Percentiles rank a stretch among this genome's conserved stretches.
Evolutionary conservation across 2,329 filamentous ascomycete species (phyloP).

Genomic region (Clonostachys rosea): DNA sequence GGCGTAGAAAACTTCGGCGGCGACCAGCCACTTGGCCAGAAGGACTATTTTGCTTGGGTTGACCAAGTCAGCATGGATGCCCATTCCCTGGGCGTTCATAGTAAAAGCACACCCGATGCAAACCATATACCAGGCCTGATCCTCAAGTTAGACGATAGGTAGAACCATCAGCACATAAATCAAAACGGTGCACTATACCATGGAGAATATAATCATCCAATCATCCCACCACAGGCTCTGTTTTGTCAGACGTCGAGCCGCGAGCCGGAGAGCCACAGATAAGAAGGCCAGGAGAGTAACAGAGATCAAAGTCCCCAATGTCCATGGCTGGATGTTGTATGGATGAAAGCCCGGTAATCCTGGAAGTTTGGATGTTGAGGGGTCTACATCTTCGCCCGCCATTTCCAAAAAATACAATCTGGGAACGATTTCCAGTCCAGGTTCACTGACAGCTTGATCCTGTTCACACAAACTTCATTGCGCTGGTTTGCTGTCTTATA

Average conservation of each 20-base stretch:
- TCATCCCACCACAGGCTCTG: slow-evolving; percentile 46
- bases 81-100: slow-evolving; percentile 41
- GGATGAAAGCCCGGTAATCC: slow-evolving; percentile 23
- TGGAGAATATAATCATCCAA: slow-evolving; percentile 40
- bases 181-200: slow-evolving; percentile 23
- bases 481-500: too few relatives aligned
- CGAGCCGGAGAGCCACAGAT: slow-evolving; percentile 30
- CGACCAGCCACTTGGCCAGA: slow-evolving; percentile 40
- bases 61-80: slow-evolving; percentile 35
- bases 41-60: slow-evolving; percentile 26
- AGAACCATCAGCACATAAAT: not conserved
- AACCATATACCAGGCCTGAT: slow-evolving; percentile 30
- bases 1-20: slow-evolving; percentile 41
- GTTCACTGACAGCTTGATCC: too few relatives aligned
- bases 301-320: slow-evolving; percentile 27
- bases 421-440: too few relatives aligned
- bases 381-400: not conserved
- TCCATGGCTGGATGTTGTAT: slow-evolving; percentile 35
- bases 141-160: not conserved
- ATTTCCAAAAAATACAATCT: too few relatives aligned
- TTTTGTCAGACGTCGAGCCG: slow-evolving; percentile 32
- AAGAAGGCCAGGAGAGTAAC: slow-evolving; percentile 33
- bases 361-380: slow-evolving; percentile 7
- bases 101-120: slow-evolving; percentile 42
- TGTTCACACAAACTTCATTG: too few relatives aligned